Evolutionary conservation across 1,139 yeast species (phyloP), one percentile per base, ranked within the genome.

Genomic region (Komagataea norvegica): DNA sequence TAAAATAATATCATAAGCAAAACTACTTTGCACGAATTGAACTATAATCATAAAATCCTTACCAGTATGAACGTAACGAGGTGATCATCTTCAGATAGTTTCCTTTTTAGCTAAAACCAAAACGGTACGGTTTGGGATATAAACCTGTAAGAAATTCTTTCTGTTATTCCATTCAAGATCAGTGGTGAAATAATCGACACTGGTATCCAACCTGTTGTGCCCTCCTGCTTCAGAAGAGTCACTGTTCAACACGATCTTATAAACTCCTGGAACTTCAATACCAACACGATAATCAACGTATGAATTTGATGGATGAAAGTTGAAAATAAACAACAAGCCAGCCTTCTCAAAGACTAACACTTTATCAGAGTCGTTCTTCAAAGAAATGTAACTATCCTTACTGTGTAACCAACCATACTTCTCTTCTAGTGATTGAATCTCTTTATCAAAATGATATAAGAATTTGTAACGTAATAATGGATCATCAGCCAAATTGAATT

Each of bases 241-340:
- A 3, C 93, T 70, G 55, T 83, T 82, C 52, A 91, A 67, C 16
- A 85, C 79, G 35, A 89, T 70, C 49, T 70, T 72, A 59, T 89
- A 91, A 32, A 67, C 68, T 13, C 98, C 98, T 0, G 93, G 71
- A 16, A 57, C 65, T 30, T 89, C 89, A 18, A 87, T 88, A 10
- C 98, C 98, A 35, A 91, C 70, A 55, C 95, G 76, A 63, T 88
- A 91, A 60, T 87, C 96, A 6, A 87, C 70, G 61, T 69, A 89
- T 3, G 95, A 85, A 42, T 85, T 68, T 1, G 83, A 74, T 26
- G 95, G 91, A 59, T 91, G 88, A 68, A 91, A 85, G 61, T 91
- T 91, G 68, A 88, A 88, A 29, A 89, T 70, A 56, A 89, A 91
- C 37, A 91, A 57, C 23, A 86, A 70, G 0, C 91, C 94, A 37